Evolutionary conservation across 257 asterid genomes (phyloP), one percentile per base, ranked within the genome.

Genomic region (Solanum neorickii): DNA sequence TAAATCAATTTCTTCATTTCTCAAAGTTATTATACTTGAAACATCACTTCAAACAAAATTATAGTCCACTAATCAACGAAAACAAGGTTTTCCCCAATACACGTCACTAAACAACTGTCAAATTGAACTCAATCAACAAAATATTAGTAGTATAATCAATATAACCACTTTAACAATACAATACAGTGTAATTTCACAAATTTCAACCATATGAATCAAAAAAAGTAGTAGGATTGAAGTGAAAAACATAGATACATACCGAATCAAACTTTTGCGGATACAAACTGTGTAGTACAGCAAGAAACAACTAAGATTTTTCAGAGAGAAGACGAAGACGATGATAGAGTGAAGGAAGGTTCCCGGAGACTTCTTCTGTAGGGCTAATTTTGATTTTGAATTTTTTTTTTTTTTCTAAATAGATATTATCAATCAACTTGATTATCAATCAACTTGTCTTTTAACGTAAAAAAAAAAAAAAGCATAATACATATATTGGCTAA

Each of bases 271-370:
- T 59, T 27, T 42, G 6, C 52, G 78, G 77, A 62, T 9, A 37
- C 49, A 86, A 83, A 70, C 86, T 77, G 87, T 80, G 80, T 86
- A 86, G 72, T 65, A 85, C 82, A 89, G 68, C 89, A 47, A 60
- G 39, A 84, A 86, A 90, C 86, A 72, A 91, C 66, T 72, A 35
- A 33, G 66, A 15, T 70, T 18, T 25, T 85, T 75, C 86, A 84
- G 42, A 35, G 59, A 88, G 78, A 85, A 60, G 74, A 49, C 35
- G 72, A 46, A 72, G 62, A 39, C 5, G 87, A 41, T 42, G 33
- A 56, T n/a, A 20, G 86, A 85, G 20, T 47, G 82, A 83, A 78
- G 90, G 94, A 92, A 93, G 88, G 82, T 93, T 93, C 94, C 25
- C n/a, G 72, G 87, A 70, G 87, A 85, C 52, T 85, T 85, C 87